phyloP scores from a whole-genome alignment of 2,329 filamentous ascomycete species.

The Aspergillus melleus region DNA sequence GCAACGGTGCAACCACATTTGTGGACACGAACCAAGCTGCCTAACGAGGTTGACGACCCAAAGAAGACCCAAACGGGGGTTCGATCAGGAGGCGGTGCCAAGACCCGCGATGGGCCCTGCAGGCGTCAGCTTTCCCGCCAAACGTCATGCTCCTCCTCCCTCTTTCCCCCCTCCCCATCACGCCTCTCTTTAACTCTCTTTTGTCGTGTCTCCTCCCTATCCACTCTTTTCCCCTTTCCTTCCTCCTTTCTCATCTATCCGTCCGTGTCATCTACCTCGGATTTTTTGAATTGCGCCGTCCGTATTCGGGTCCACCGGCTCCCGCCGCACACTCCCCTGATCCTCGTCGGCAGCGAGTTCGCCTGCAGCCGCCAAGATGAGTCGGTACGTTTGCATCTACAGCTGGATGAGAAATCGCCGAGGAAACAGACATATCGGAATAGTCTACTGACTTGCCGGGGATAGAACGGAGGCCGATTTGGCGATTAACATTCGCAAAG shows the following conservation, averaged over 20 bases:
- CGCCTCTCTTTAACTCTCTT: constrained; percentile 10
- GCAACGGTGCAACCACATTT: too few species aligned
- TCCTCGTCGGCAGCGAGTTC: constrained; percentile 15
- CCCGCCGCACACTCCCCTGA: constrained; percentile 24
- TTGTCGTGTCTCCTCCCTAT: constrained; percentile 5
- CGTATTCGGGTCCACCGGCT: constrained; percentile 24
- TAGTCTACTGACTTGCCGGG: background rate
- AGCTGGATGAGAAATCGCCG: background rate
- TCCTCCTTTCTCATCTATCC: constrained; percentile 7
- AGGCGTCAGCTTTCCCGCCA: constrained; percentile 36
- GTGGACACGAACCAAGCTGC: too few species aligned
- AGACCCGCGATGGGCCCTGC: constrained; percentile 24
- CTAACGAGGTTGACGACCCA: too few species aligned
- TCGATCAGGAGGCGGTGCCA: constrained; percentile 24
- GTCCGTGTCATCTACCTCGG: constrained; percentile 9
- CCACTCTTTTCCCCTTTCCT: constrained; percentile 5
- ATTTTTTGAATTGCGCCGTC: constrained; percentile 19
- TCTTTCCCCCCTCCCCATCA: constrained; percentile 16
- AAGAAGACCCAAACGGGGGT: background rate
- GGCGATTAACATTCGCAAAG: constrained; percentile 67
- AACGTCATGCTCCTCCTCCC: constrained; percentile 30
- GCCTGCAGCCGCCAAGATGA: constrained; percentile 59
- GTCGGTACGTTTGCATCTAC: constrained; percentile 50
- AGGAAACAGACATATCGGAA: background rate
- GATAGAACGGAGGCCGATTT: constrained; percentile 62